Base-by-base conservation (phyloP, 2,329 filamentous ascomycete genomes). In the Lachnellula subtilissima region DNA sequence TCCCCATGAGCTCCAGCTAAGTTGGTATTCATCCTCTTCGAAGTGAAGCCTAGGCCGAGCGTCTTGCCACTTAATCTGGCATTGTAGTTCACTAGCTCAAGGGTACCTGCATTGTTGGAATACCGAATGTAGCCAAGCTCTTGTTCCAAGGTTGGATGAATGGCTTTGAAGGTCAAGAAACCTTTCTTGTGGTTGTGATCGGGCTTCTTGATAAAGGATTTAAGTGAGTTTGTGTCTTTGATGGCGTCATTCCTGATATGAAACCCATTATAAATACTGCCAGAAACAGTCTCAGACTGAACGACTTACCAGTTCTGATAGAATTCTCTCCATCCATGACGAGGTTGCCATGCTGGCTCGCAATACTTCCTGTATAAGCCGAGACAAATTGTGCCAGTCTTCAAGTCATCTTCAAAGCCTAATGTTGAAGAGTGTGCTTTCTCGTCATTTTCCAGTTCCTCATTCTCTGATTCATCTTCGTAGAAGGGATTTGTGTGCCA, bases 1-100 rank as follows among this genome's bases (percentile, higher is more conserved):
- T 70, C 66, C 2, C 67, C 67, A 45, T 69, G 63, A 7, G 43
- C 57, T 9, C 67, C 67, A 3, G 67, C 63, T 19, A 55, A 5
- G n/a, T 57, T 14, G 2, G 48, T 15, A 0, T 59, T 54, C 5
- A 8, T 6, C 23, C 55, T 32, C 51, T 70, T 67, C 15, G 52
- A 62, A 4, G 5, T 60, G 7, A 25, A 23, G 2, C 59, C 64
- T 15, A 65, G 12, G 2, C 55, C 51, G 1, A 66, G 58, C 11
- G 45, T 46, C 39, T 45, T 56, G 28, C 40, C 55, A 8, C 11
- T 37, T 17, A 69, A 49, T 17, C 57, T 36, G 6, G 64, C 62
- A 7, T 59, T 54, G 56, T 67, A 67, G 46, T 68, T 68, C 1
- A 60, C 60, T 6, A 69, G 37, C 37, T 67, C 62, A 5, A 67